phyloP scores from a whole-genome alignment of 78 protist genomes.

The Neovahlkampfia damariscottae region DNA sequence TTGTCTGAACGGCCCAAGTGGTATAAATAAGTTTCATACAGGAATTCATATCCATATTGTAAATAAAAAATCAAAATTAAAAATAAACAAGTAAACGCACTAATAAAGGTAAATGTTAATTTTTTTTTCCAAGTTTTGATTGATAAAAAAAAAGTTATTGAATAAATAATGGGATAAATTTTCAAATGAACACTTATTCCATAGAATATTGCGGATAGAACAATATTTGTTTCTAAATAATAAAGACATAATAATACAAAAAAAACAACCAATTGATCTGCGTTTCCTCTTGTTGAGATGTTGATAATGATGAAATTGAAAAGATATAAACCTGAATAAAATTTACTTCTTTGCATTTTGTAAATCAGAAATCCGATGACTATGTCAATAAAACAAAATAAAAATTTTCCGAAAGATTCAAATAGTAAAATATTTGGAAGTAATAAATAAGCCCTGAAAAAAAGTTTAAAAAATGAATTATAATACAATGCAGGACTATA shows the following conservation, averaged over 20 bases:
- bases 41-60: slow-evolving; percentile 27
- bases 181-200: slow-evolving; percentile 67
- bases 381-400: slow-evolving; percentile 66
- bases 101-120: neutral
- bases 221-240: slow-evolving; percentile 7
- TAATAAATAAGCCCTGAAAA: slow-evolving; percentile 53
- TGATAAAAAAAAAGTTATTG: slow-evolving; percentile 36
- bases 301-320: slow-evolving; percentile 71
- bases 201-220: neutral
- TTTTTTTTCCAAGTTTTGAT: neutral
- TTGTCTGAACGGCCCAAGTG: slow-evolving; percentile 61
- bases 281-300: slow-evolving; percentile 89
- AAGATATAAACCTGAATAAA: slow-evolving; percentile 31
- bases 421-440: slow-evolving; percentile 58
- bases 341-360: neutral
- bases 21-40: slow-evolving; percentile 53
- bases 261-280: slow-evolving; percentile 70
- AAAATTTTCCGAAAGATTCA: slow-evolving; percentile 63
- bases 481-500: slow-evolving; percentile 87
- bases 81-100: neutral
- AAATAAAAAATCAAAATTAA: neutral
- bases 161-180: slow-evolving; percentile 81
- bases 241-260: slow-evolving; percentile 52
- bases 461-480: too few species aligned
- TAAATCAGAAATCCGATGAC: slow-evolving; percentile 31